phyloP scores from a whole-genome alignment of 2,329 filamentous ascomycete species.

The Curvularia sp. region DNA sequence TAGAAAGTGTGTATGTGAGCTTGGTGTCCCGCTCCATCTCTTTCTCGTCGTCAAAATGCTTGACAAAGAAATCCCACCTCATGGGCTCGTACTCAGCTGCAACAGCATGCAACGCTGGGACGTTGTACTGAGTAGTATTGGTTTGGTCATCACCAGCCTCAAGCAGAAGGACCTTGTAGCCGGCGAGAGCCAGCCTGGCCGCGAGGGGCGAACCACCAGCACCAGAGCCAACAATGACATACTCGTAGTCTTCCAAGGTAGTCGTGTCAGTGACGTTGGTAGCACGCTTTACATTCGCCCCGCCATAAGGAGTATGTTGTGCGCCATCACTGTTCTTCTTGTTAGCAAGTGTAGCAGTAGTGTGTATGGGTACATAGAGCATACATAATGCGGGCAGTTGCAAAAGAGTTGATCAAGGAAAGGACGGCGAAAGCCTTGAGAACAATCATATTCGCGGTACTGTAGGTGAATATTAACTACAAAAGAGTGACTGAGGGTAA shows the following conservation, averaged over 20 bases:
- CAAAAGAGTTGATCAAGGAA: slow-evolving; percentile 15
- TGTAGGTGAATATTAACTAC: not conserved
- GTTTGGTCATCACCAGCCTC: slow-evolving; percentile 66
- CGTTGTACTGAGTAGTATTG: slow-evolving; percentile 56
- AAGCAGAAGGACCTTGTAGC: slow-evolving; percentile 64
- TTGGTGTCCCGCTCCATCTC: slow-evolving; percentile 63
- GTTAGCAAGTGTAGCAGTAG: slow-evolving; percentile 4
- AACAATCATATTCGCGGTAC: slow-evolving; percentile 14
- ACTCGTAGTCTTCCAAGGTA: slow-evolving; percentile 59
- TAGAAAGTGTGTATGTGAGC: slow-evolving; percentile 54
- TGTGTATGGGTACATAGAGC: not conserved
- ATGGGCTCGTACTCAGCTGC: slow-evolving; percentile 63
- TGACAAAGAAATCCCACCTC: slow-evolving; percentile 68
- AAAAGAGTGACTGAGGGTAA: slow-evolving; percentile 11
- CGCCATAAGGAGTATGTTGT: slow-evolving; percentile 26
- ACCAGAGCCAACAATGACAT: slow-evolving; percentile 67
- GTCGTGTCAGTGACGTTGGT: slow-evolving; percentile 18
- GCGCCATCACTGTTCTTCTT: slow-evolving; percentile 26
- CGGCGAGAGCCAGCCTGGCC: slow-evolving; percentile 63
- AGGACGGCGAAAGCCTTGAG: slow-evolving; percentile 21
- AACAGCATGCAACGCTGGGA: slow-evolving; percentile 61
- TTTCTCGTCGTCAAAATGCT: slow-evolving; percentile 62
- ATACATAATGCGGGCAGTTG: slow-evolving; percentile 16
- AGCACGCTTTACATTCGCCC: slow-evolving; percentile 31
- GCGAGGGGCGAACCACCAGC: slow-evolving; percentile 66